Conservation (phyloP, 2,329 filamentous ascomycete species). For the Hypoxylon sp. region DNA sequence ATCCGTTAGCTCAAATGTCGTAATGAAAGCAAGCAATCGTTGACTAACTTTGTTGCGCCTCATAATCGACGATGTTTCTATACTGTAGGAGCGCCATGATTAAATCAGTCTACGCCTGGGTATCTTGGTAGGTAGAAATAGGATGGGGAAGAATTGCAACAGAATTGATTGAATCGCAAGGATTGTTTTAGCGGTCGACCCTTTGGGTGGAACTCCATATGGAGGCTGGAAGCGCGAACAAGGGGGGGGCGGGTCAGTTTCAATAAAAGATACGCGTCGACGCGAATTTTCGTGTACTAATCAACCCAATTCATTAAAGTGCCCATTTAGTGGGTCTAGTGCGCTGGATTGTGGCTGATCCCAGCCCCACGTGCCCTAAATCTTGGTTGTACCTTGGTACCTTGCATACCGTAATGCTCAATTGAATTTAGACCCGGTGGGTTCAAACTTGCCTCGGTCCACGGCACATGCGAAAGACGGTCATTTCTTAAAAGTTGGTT, state of each 20-base stretch:
- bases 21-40: constrained; percentile 22
- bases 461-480: constrained; percentile 39
- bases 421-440: constrained; percentile 19
- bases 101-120: constrained; percentile 32
- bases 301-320: constrained; percentile 50
- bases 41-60: constrained; percentile 79
- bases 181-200: constrained; percentile 25
- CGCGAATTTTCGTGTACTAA: constrained; percentile 54
- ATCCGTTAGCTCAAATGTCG: constrained; percentile 50
- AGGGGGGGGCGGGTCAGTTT: constrained; percentile 17
- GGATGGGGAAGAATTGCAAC: constrained; percentile 48
- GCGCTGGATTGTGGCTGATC: constrained; percentile 9
- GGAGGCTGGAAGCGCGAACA: constrained; percentile 44
- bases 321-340: constrained; percentile 6
- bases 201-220: constrained; percentile 4
- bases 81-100: constrained; percentile 89
- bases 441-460: constrained; percentile 48
- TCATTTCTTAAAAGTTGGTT: constrained; percentile 2
- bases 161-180: constrained; percentile 48
- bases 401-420: constrained; percentile 11
- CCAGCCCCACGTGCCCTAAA: constrained; percentile 1
- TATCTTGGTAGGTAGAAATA: constrained; percentile 34
- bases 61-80: constrained; percentile 86
- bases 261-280: constrained; percentile 35
- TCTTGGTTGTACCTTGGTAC: constrained; percentile 18